Conservation (phyloP, 1,284 basidiomycete genomes). For the Albatrellus sp. region DNA sequence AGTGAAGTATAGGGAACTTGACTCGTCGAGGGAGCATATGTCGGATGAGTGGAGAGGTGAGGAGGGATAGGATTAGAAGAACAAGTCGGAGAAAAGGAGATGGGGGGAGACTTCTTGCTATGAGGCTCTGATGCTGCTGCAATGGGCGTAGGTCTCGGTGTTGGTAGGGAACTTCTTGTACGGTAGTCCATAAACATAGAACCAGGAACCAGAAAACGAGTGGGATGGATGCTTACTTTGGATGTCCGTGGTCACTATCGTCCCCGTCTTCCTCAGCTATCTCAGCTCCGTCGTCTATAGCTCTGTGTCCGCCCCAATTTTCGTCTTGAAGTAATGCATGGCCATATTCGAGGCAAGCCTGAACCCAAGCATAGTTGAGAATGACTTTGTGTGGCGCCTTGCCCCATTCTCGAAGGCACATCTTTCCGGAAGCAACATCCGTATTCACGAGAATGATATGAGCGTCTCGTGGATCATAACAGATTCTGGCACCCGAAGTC, state of each 20-base stretch:
- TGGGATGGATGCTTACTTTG: slow-evolving; percentile 6
- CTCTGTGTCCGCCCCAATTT: slow-evolving; percentile 40
- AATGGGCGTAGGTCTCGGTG: slow-evolving; percentile 44
- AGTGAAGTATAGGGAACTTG: not conserved
- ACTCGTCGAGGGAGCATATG: too few species aligned
- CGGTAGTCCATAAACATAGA: not conserved
- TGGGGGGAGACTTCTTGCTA: too few species aligned
- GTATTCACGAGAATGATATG: slow-evolving; percentile 45
- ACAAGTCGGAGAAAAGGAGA: too few species aligned
- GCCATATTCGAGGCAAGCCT: slow-evolving; percentile 26
- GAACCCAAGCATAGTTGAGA: slow-evolving; percentile 34
- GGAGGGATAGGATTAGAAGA: too few species aligned
- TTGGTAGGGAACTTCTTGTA: slow-evolving; percentile 25
- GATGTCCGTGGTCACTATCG: slow-evolving; percentile 24
- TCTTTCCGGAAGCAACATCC: slow-evolving; percentile 33
- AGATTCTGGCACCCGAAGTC: slow-evolving; percentile 40
- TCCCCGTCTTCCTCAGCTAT: slow-evolving; percentile 15
- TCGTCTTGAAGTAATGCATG: slow-evolving; percentile 32
- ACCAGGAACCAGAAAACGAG: not conserved
- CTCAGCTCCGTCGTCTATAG: slow-evolving; percentile 17
- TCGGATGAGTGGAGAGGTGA: too few species aligned
- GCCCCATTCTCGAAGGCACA: slow-evolving; percentile 44
- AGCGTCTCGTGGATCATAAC: slow-evolving; percentile 32
- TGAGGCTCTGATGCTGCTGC: slow-evolving; percentile 12
- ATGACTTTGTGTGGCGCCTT: slow-evolving; percentile 32